Evolutionary conservation across 164 flowering plant genomes (phyloP).

Genomic region (Sedum album): DNA sequence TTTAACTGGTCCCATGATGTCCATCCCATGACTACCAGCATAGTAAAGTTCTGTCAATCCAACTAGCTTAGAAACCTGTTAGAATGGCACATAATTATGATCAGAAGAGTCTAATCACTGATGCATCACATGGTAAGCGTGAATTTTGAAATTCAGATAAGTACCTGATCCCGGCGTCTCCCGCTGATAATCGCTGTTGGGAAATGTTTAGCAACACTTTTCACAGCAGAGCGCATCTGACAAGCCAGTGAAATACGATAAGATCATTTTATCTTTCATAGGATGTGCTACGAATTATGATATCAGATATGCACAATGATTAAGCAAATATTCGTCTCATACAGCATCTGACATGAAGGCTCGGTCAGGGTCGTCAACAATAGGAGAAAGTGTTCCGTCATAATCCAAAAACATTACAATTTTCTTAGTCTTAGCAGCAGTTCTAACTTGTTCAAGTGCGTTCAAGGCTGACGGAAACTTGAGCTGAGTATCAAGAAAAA

Average conservation of each 20-base stretch:
- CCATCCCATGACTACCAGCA: constrained; percentile 94
- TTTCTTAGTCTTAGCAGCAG: constrained; percentile 12
- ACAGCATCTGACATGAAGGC: constrained; percentile 56
- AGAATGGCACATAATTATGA: neutral
- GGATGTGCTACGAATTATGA: too few relatives aligned
- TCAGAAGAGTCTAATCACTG: neutral
- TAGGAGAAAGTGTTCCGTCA: constrained; percentile 31
- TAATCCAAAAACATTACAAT: constrained; percentile 27
- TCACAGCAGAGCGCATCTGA: constrained; percentile 67
- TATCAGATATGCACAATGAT: neutral
- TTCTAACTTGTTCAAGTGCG: constrained; percentile 18
- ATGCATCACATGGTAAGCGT: too few relatives aligned
- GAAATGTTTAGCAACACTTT: constrained; percentile 46
- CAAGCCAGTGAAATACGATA: neutral
- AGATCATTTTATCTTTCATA: neutral
- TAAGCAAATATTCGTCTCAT: constrained; percentile 14
- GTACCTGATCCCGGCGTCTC: constrained; percentile 73
- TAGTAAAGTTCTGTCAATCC: constrained; percentile 66
- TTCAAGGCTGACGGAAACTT: constrained; percentile 26
- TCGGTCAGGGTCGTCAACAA: constrained; percentile 23
- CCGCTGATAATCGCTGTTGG: constrained; percentile 81
- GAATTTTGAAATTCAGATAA: neutral
- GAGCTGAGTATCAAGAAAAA: neutral
- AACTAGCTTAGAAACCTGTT: constrained; percentile 65
- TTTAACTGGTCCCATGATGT: constrained; percentile 55